Base-by-base conservation (phyloP, 768 basidiomycete species). In the Lactifluus piperatus region DNA sequence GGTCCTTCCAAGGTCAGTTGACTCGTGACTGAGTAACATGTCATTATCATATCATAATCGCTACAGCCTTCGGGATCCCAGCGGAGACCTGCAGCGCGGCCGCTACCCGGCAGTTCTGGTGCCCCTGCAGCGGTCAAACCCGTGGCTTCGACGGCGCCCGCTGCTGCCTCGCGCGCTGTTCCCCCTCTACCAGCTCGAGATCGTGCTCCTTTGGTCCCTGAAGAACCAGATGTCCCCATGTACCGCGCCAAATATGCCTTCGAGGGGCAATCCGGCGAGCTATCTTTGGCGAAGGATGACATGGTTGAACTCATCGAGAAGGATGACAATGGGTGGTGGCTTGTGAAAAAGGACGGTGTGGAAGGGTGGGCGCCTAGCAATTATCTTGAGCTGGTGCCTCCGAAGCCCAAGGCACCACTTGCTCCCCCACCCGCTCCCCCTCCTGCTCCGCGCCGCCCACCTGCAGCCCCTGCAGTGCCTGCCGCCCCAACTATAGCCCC, bases 361-460 rank as follows among this genome's bases (percentile, higher is more conserved):
- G 93, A 97, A 69, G 97, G 92, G 14, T 99, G 94, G 94, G 92
- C 94, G 20, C 97, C 97, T 2, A 85, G 86, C 64, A 94, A 92
- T 71, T 97, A 94, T 68, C 83, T 95, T 7, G 94, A 97, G 69
- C 78, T 87, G 34, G 81, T 86, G 5, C 84, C 85, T 18, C 81
- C 81, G 22, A 83, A 80, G 64, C 79, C 83, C 2, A 82, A 81
- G 44, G 78, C 85, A 1, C 75, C 88, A 0, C 87, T 90, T 0
- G 85, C 86, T 0, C 87, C 86, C 0, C 84, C 89, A 2, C 71
- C 54, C 2, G 24, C 71, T 5, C 72, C 72, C 0, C 69, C 71
- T 1, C 75, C 75, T 0, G 70, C 69, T 51, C 68, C 72, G 45
- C 74, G 73, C 32, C 75, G 76, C 41, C 71, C 71, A 11, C 79